A percentile compares a stretch with the other conserved stretches of the same genome.
These are phyloP conservation scores for Raddia guianensis DNA, from an alignment of 176 grass and related monocot species.

Conservation along the genomic window DNA sequence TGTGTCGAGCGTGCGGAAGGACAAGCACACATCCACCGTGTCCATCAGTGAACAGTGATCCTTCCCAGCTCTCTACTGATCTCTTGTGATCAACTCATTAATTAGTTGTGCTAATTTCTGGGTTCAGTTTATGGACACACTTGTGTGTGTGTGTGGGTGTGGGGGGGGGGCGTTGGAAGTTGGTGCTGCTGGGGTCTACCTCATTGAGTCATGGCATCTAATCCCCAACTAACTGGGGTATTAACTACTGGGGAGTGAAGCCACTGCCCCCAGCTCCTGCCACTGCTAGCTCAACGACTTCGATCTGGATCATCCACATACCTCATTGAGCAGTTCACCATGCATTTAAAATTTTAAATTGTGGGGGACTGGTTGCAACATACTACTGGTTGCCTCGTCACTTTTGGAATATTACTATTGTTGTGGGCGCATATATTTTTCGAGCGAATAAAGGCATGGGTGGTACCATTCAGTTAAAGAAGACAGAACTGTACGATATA, in stretches of 20 bases:
- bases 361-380: neutral
- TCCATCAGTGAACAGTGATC: too few relatives aligned
- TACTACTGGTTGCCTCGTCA: neutral
- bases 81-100: neutral
- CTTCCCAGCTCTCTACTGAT: too few relatives aligned
- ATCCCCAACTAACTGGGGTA: constrained; percentile 48
- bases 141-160: too few relatives aligned
- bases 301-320: constrained; percentile 3
- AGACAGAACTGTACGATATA: too few relatives aligned
- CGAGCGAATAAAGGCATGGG: too few relatives aligned
- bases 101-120: constrained; percentile 40
- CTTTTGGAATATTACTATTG: neutral
- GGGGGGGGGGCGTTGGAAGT: constrained; percentile 42
- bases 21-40: constrained; percentile 6
- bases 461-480: too few relatives aligned
- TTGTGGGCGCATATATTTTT: too few relatives aligned
- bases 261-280: neutral
- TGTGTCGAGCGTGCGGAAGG: neutral
- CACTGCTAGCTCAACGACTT: constrained; percentile 30
- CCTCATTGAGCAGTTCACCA: neutral
- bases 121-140: neutral
- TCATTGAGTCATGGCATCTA: constrained; percentile 37
- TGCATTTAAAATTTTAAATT: constrained; percentile 29
- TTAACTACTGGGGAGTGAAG: constrained; percentile 9
- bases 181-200: constrained; percentile 36